Base-by-base conservation (phyloP, 768 basidiomycete species). In the Calocybe indica region DNA sequence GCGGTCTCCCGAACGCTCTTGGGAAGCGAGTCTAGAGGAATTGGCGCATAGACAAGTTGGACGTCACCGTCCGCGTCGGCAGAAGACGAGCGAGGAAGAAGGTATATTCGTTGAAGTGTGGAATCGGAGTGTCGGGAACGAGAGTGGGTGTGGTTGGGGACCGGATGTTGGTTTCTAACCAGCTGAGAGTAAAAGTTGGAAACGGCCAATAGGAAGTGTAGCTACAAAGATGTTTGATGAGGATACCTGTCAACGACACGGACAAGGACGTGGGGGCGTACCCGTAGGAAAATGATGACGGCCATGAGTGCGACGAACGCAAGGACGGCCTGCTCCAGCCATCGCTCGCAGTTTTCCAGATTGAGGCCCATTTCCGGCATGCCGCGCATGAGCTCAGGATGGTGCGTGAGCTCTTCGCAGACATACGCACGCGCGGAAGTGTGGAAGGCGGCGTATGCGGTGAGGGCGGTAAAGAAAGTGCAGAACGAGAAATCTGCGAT, bases 301-400 rank as follows among this genome's bases (percentile, higher is more conserved):
- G 79, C 70, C 66, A 85, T 74, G 38, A 80, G 60, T 1, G 72
- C 79, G 41, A 88, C 67, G 32, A 79, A 71, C 0, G 70, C 81
- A 49, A 85, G 60, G 31, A 82, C 73, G 6, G 78, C 83, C 36
- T 80, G 73, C 59, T 84, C 85, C 40, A 88, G 74, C 83, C 84
- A 88, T 48, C 76, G 73, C 58, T 91, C 88, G 60, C 89, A 91
- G 53, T 88, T 88, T 64, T 90, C 88, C 37, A 86, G 64, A 55
- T 75, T 85, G 56, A 90, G 70, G 0, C 87, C 88, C 58, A 85
- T 74, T 58, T 86, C 83, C 43, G 76, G 71, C 65, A 88, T 64
- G 54, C 79, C 80, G 7, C 80, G 79, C 65, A 89, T 74, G 37
- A 90, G 68, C 59, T 89, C 87, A 12, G 87, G 83, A 46, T 88